Percentiles rank a stretch among this genome's conserved stretches.
Conservation (phyloP, 352 stramenopile genomes). For the Stephanocyclus meneghinianus region DNA sequence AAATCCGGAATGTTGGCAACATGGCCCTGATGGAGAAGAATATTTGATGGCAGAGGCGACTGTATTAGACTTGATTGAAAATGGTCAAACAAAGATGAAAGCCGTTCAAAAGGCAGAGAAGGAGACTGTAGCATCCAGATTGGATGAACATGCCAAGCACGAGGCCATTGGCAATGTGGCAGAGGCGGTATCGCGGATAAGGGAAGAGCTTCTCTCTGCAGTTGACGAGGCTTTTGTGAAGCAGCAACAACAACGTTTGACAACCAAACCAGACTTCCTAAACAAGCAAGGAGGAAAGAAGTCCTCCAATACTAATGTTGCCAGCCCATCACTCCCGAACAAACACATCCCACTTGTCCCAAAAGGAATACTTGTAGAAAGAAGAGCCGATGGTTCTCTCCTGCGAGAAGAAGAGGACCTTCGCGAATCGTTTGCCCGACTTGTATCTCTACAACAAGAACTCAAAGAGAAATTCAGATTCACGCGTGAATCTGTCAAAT, state of each 20-base stretch:
- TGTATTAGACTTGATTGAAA: conserved; percentile 34
- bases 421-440: conserved; percentile 32
- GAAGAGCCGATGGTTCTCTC: conserved; percentile 25
- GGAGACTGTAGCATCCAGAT: background rate
- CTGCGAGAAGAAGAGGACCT: conserved; percentile 37
- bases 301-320: background rate
- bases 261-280: background rate
- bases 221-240: conserved; percentile 39
- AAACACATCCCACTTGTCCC: conserved; percentile 31
- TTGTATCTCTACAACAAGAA: conserved; percentile 46
- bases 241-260: conserved; percentile 8
- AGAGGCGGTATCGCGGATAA: conserved; percentile 39
- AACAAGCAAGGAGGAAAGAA: background rate
- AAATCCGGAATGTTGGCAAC: conserved; percentile 40
- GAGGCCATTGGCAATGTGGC: conserved; percentile 24
- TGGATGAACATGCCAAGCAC: conserved; percentile 14
- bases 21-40: conserved; percentile 36
- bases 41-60: conserved; percentile 49
- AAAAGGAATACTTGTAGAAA: conserved; percentile 35
- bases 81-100: conserved; percentile 2
- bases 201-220: conserved; percentile 45
- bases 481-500: conserved; percentile 28
- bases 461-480: conserved; percentile 49
- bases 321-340: background rate
- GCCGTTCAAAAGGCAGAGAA: background rate